A percentile compares a stretch with the other conserved stretches of the same genome.
These are phyloP conservation scores for Acmispon strigosus DNA, from an alignment of 306 rosid genomes.

Conservation along the genomic window DNA sequence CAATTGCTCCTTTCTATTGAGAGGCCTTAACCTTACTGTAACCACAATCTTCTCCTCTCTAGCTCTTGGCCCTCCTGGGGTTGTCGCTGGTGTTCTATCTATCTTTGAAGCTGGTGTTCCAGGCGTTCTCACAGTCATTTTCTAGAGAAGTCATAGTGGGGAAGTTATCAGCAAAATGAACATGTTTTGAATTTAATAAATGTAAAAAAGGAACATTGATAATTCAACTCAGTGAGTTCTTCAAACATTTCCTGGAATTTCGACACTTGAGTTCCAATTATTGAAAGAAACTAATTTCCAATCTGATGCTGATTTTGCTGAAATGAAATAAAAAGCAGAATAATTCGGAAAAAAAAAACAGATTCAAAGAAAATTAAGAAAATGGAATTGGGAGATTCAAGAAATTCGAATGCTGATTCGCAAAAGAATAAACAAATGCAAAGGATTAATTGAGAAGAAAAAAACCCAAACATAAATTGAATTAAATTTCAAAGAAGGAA, in stretches of 20 bases:
- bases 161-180: neutral
- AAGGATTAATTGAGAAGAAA: neutral
- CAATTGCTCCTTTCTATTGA: conserved; percentile 78
- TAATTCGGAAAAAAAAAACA: neutral
- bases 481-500: neutral
- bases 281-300: neutral
- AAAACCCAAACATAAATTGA: no score
- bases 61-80: conserved; percentile 72
- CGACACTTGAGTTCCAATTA: neutral
- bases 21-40: conserved; percentile 86
- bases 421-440: neutral
- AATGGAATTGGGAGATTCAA: neutral
- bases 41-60: conserved; percentile 96
- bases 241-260: neutral
- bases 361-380: neutral
- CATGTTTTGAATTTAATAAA: neutral
- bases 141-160: conserved; percentile 15
- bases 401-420: conserved; percentile 4
- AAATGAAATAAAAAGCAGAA: neutral
- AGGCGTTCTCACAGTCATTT: conserved; percentile 80
- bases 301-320: neutral
- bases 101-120: conserved; percentile 90
- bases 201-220: neutral
- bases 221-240: neutral
- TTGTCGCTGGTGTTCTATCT: conserved; percentile 77